Evolutionary conservation across 306 rosid genomes (phyloP).

Genomic region (Pueraria montana): DNA sequence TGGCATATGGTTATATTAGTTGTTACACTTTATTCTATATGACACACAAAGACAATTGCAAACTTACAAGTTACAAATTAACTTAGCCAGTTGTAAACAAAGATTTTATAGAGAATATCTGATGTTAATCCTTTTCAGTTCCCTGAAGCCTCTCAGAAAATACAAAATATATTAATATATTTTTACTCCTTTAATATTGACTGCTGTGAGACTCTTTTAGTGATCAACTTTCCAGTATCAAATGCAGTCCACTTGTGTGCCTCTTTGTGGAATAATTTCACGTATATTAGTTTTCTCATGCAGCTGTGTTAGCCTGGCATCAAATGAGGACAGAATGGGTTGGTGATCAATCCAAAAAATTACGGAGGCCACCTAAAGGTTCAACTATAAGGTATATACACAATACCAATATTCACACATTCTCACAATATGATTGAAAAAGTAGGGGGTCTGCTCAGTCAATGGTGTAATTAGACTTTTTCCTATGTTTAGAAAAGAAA

Average conservation of each 20-base stretch:
- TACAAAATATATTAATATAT: neutral
- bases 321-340: constrained; percentile 3
- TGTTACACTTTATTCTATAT: neutral
- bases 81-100: neutral
- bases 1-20: neutral
- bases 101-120: neutral
- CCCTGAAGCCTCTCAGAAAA: constrained; percentile 11
- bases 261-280: neutral
- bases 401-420: neutral
- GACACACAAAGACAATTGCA: neutral
- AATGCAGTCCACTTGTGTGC: neutral
- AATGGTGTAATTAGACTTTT: neutral
- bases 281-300: neutral
- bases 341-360: constrained; percentile 3
- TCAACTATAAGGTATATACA: neutral
- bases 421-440: neutral
- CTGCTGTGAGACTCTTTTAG: neutral
- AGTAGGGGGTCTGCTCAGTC: neutral
- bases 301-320: neutral
- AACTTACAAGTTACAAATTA: neutral
- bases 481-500: neutral
- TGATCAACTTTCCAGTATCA: neutral
- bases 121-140: neutral
- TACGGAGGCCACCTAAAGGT: neutral
- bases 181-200: neutral